These are phyloP conservation scores for Lipomyces yamadae DNA, from an alignment of 805 yeast species.

Conservation along the genomic window DNA sequence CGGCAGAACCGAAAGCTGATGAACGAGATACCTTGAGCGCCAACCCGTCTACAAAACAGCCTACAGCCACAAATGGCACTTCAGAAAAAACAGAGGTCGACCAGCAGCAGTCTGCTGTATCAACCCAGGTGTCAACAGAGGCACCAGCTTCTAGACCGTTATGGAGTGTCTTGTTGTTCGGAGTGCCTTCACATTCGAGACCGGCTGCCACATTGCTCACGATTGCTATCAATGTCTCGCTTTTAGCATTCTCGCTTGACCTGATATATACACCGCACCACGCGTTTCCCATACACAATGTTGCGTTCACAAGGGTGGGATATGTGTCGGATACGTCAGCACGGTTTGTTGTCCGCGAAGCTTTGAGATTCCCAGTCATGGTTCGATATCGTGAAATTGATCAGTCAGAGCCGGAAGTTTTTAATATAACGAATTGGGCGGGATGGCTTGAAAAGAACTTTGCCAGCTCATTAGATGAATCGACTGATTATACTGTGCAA, in stretches of 20 bases:
- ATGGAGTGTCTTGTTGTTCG: constrained; percentile 17
- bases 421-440: constrained; percentile 10
- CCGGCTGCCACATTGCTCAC: constrained; percentile 15
- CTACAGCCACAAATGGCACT: constrained; percentile 3
- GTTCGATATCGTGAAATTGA: constrained; percentile 20
- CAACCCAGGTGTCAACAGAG: neutral
- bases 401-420: constrained; percentile 3
- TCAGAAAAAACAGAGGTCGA: neutral
- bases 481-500: constrained; percentile 29
- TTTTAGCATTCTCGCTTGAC: constrained; percentile 22
- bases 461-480: constrained; percentile 6
- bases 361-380: constrained; percentile 14
- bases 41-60: neutral
- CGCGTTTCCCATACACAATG: constrained; percentile 26
- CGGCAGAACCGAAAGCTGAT: neutral
- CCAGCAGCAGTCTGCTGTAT: neutral
- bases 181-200: constrained; percentile 16
- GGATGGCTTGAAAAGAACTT: constrained; percentile 6
- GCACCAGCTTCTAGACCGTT: neutral
- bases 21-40: neutral
- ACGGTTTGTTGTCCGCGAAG: constrained; percentile 30
- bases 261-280: constrained; percentile 29
- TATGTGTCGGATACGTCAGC: constrained; percentile 32
- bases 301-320: constrained; percentile 34
- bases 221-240: constrained; percentile 18